Conservation (phyloP, 495 filamentous ascomycete species). For the Rostrohypoxylon terebratum region DNA sequence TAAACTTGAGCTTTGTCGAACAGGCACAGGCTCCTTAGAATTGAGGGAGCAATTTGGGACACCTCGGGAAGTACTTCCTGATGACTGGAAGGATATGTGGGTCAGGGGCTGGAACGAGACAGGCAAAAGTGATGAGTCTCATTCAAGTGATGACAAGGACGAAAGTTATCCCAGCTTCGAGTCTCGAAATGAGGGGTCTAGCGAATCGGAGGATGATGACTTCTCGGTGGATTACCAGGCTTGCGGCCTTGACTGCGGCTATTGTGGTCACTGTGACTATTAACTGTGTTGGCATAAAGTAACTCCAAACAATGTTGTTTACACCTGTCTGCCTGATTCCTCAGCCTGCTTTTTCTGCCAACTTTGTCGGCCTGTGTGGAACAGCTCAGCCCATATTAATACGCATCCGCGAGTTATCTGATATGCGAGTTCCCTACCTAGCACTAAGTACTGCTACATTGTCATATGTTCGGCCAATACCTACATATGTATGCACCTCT, state of each 20-base stretch:
- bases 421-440: neutral
- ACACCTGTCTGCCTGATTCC: conserved; percentile 13
- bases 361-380: conserved; percentile 13
- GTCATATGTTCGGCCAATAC: neutral
- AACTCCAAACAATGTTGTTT: conserved; percentile 3
- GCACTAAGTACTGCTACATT: neutral
- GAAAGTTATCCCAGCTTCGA: conserved; percentile 22
- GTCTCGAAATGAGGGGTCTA: conserved; percentile 10
- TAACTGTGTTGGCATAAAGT: conserved; percentile 3
- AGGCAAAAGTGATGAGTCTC: conserved; percentile 6
- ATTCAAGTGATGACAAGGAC: conserved; percentile 31
- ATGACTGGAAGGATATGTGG: conserved; percentile 42
- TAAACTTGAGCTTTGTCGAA: conserved; percentile 59
- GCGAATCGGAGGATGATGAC: conserved; percentile 40
- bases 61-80: conserved; percentile 46
- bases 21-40: conserved; percentile 53
- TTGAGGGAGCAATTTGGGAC: conserved; percentile 55
- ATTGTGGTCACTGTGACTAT: conserved; percentile 55
- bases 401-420: neutral
- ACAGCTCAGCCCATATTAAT: conserved; percentile 1
- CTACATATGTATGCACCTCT: neutral
- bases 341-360: no score
- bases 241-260: conserved; percentile 55
- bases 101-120: conserved; percentile 1
- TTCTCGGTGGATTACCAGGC: conserved; percentile 56